A percentile compares a stretch with the other conserved stretches of the same genome.
These are phyloP conservation scores for Kregervanrija delftensis DNA, from an alignment of 805 yeast species.

Conservation along the genomic window DNA sequence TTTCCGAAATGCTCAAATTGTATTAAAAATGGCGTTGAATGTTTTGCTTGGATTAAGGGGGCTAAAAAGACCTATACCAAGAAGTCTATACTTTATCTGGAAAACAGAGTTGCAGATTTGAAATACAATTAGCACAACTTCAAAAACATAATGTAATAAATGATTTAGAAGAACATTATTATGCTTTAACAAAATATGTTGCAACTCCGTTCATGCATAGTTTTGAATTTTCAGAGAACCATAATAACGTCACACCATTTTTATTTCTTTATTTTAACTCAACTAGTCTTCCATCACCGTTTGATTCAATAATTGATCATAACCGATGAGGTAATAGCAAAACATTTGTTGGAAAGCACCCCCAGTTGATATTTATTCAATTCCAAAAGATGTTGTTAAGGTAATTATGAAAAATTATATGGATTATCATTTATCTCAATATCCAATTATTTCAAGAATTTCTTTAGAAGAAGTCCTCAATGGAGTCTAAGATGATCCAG, in stretches of 20 bases:
- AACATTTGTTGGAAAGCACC: slow-evolving; percentile 6
- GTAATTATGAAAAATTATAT: slow-evolving; percentile 7
- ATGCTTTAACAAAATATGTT: slow-evolving; percentile 5
- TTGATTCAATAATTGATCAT: slow-evolving; percentile 4
- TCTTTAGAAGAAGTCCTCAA: background rate
- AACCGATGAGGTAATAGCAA: slow-evolving; percentile 6
- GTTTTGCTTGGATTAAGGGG: slow-evolving; percentile 10
- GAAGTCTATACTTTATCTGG: slow-evolving; percentile 5
- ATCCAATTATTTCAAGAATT: slow-evolving; percentile 8
- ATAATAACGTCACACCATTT: background rate
- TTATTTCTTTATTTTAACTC: slow-evolving; percentile 7
- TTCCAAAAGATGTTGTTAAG: slow-evolving; percentile 6
- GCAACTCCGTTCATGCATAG: slow-evolving; percentile 5
- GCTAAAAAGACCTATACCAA: slow-evolving; percentile 6
- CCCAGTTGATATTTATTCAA: slow-evolving; percentile 8
- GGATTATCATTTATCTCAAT: slow-evolving; percentile 11
- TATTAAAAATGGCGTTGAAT: slow-evolving; percentile 1
- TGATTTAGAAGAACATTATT: slow-evolving; percentile 6
- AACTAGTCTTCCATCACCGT: slow-evolving; percentile 10
- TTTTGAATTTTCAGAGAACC: slow-evolving; percentile 5
- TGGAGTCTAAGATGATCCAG: slow-evolving; percentile 3
- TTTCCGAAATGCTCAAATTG: slow-evolving; percentile 10
- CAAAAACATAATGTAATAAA: slow-evolving; percentile 4
- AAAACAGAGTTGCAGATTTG: slow-evolving; percentile 7
- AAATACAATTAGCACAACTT: slow-evolving; percentile 6